phyloP scores from a whole-genome alignment of 2,329 filamentous ascomycete species.

The Botryosphaeria agaves region DNA sequence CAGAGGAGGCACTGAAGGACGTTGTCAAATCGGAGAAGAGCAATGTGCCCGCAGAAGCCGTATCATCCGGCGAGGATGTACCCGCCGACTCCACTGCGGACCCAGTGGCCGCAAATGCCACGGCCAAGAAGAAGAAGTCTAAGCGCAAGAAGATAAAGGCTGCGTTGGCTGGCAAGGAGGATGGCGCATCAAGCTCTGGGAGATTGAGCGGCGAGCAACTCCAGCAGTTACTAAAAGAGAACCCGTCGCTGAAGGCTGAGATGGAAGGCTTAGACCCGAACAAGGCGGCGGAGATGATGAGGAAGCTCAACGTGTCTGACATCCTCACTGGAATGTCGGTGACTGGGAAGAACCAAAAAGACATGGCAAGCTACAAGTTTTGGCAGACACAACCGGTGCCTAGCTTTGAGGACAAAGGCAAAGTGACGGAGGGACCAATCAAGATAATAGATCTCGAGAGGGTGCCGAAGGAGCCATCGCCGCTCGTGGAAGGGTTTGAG shows the following conservation, averaged over 20 bases:
- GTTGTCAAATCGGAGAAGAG: too few relatives aligned
- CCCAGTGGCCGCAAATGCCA: slow-evolving; percentile 11
- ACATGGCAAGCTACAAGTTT: slow-evolving; percentile 96
- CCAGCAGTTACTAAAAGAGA: slow-evolving; percentile 25
- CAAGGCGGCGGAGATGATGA: slow-evolving; percentile 33
- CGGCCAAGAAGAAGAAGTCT: slow-evolving; percentile 42
- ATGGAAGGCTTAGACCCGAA: slow-evolving; percentile 57
- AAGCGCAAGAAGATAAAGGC: slow-evolving; percentile 39
- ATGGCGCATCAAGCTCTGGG: slow-evolving; percentile 15
- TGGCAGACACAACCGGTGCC: slow-evolving; percentile 96
- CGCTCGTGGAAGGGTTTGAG: slow-evolving; percentile 70
- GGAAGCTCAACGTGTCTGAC: slow-evolving; percentile 49
- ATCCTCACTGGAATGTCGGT: slow-evolving; percentile 60
- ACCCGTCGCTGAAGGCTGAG: slow-evolving; percentile 50
- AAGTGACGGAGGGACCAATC: slow-evolving; percentile 64
- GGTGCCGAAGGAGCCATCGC: slow-evolving; percentile 59
- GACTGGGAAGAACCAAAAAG: slow-evolving; percentile 77
- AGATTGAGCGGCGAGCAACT: slow-evolving; percentile 3
- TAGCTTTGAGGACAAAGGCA: slow-evolving; percentile 45
- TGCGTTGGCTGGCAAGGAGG: slow-evolving; percentile 8
- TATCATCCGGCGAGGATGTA: slow-evolving; percentile 24
- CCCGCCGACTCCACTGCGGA: slow-evolving; percentile 8
- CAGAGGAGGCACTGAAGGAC: too few relatives aligned
- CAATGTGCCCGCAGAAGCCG: slow-evolving; percentile 24
- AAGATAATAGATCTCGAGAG: slow-evolving; percentile 61